These are phyloP conservation scores for Backusella macrospora DNA, from an alignment of 192 early-diverging fungal genomes.

Conservation along the genomic window DNA sequence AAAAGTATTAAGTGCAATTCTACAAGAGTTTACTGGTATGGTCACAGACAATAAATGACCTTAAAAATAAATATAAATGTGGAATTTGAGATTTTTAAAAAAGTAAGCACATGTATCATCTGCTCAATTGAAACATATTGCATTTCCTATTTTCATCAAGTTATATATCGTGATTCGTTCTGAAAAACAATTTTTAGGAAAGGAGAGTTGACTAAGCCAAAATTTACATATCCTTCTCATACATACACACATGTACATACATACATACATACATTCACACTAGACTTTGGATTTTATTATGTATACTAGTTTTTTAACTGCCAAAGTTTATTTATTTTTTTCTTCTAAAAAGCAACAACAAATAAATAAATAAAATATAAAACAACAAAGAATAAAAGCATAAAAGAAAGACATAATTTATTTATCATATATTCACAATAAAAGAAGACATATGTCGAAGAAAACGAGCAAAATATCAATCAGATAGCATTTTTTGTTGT, in stretches of 20 bases:
- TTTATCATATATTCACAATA: no score
- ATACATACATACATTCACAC: no score
- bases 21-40: no score
- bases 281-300: no score
- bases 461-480: slow-evolving; percentile 10
- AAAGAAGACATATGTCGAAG: background rate
- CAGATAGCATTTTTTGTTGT: slow-evolving; percentile 11
- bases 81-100: background rate
- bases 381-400: no score
- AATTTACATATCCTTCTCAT: background rate
- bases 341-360: background rate
- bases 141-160: background rate
- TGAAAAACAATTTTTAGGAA: background rate
- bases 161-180: background rate
- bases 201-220: background rate
- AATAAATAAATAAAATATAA: background rate
- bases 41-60: background rate
- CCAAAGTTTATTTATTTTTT: background rate
- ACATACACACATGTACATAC: no score
- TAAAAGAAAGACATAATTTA: no score
- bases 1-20: no score
- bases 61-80: background rate
- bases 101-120: background rate
- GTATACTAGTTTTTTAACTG: no score
- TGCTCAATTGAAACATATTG: slow-evolving; percentile 14